Conservation (phyloP, 1,139 yeast genomes). For the Yamadazyma pseudoaaseri region DNA sequence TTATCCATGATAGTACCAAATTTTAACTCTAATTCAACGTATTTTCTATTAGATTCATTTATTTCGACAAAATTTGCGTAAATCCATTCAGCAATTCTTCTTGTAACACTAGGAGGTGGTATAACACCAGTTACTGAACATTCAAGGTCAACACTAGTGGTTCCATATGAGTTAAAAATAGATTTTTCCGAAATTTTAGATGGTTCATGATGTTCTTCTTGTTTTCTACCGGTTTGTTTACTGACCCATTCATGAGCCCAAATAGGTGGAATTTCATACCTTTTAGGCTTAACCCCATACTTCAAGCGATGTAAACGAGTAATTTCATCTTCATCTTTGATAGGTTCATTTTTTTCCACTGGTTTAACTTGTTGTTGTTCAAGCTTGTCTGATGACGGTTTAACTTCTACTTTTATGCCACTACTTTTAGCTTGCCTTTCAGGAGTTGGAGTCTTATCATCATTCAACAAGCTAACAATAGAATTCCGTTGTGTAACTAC, state of each 20-base stretch:
- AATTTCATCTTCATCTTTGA: constrained; percentile 21
- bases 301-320: constrained; percentile 18
- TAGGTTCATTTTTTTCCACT: constrained; percentile 1
- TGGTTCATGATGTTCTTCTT: constrained; percentile 3
- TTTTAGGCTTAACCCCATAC: constrained; percentile 50
- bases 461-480: constrained; percentile 48
- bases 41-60: constrained; percentile 55
- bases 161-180: constrained; percentile 35
- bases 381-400: background rate
- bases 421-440: constrained; percentile 14
- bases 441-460: constrained; percentile 29
- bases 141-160: constrained; percentile 43
- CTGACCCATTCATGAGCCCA: constrained; percentile 84
- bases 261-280: constrained; percentile 67
- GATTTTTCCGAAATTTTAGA: constrained; percentile 24
- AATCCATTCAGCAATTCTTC: constrained; percentile 85
- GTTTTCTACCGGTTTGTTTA: constrained; percentile 8
- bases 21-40: constrained; percentile 79
- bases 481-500: constrained; percentile 33
- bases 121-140: constrained; percentile 69
- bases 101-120: constrained; percentile 80
- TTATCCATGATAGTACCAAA: constrained; percentile 76
- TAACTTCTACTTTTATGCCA: constrained; percentile 1
- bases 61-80: constrained; percentile 74
- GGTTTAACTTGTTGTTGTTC: background rate